Base-by-base conservation (phyloP, 257 asterid species). In the Eucommia ulmoides region DNA sequence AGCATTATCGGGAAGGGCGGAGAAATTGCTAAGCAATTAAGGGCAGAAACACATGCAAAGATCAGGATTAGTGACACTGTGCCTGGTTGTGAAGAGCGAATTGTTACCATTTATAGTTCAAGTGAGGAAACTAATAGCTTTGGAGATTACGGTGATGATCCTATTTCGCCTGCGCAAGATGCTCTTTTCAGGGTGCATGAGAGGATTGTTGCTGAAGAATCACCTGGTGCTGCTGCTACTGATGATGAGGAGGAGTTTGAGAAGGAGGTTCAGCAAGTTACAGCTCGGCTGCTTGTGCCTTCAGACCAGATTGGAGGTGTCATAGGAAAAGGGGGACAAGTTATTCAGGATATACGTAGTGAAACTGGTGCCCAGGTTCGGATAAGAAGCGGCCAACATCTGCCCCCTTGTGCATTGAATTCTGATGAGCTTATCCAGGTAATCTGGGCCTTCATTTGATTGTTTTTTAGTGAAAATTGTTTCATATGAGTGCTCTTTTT, bases 401-500 rank as follows among this genome's bases (percentile, higher is more conserved):
- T 88, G 60, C 97, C 97, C 0, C 94, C 95, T 33, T 88, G 97
- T 75, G 95, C 95, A 58, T 56, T 88, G 51, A 65, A 74, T 58
- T 67, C 97, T 14, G 97, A 88, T 55, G 97, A 84, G 65, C 73
- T 88, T 52, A 66, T 88, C 56, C 95, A 81, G 97, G 97, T 88
- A 65, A 45, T 9, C 7, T 22, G 49, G 26, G 49, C 51, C 54
- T 21, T 22, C 18, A 19, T 1, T 54, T 18, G 38, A 29, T 29
- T 29, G 7, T 29, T 29, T 29, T 29, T 29, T 5, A 5, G 38
- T 29, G n/a, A n/a, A n/a, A n/a, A n/a, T n/a, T n/a, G n/a, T n/a
- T n/a, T n/a, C n/a, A n/a, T n/a, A n/a, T n/a, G n/a, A n/a, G n/a
- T n/a, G n/a, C n/a, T n/a, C n/a, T n/a, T n/a, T n/a, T n/a, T n/a